These are phyloP conservation scores for Nephelium lappaceum DNA, from an alignment of 345 rosid species.

Conservation along the genomic window DNA sequence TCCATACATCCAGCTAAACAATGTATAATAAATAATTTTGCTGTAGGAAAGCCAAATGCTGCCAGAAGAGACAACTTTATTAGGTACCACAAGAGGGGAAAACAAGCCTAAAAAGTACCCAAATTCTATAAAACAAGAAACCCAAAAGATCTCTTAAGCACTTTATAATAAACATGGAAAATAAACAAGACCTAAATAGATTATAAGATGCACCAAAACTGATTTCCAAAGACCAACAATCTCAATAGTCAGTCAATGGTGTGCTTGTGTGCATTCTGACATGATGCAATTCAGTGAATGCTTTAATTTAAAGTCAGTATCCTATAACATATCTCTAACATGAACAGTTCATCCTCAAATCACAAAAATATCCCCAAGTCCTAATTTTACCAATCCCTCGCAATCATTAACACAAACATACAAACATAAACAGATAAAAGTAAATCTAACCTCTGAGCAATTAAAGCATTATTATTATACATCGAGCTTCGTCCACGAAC, in stretches of 20 bases:
- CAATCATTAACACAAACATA: not conserved
- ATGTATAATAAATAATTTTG: constrained; percentile 70
- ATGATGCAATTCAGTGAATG: not conserved
- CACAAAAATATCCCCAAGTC: not conserved
- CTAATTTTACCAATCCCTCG: not conserved
- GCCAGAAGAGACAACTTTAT: constrained; percentile 25
- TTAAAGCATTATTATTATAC: constrained; percentile 77
- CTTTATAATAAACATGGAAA: not conserved
- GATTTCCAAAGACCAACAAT: not conserved
- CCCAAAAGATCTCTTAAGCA: not conserved
- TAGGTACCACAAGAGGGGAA: constrained; percentile 2
- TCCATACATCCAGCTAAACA: constrained; percentile 87
- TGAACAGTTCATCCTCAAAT: not conserved
- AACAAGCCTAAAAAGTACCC: not conserved
- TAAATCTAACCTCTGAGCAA: constrained; percentile 67
- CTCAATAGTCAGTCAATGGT: not conserved
- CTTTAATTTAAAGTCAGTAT: not conserved
- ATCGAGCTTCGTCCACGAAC: constrained; percentile 66
- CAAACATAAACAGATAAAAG: not conserved
- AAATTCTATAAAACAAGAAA: not conserved
- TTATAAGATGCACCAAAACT: not conserved
- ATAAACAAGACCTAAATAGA: not conserved
- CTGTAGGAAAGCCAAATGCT: constrained; percentile 80
- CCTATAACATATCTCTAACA: not conserved
- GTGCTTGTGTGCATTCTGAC: not conserved